Base-by-base conservation (phyloP, 2,329 filamentous ascomycete genomes). In the Monosporascus sp. region DNA sequence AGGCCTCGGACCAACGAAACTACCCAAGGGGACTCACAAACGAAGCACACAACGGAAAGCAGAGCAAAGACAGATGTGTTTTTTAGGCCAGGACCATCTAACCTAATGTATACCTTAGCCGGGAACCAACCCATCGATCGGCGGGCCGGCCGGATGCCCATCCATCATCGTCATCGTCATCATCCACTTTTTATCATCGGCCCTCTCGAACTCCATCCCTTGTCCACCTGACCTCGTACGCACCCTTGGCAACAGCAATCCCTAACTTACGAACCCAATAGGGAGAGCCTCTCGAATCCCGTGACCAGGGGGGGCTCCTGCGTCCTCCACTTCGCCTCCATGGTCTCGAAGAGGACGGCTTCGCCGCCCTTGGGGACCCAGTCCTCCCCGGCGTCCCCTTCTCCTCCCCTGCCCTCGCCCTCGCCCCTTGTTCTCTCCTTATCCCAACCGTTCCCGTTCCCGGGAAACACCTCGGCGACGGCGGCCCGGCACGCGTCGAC, bases 391-490 rank as follows among this genome's bases (percentile, higher is more conserved):
- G 62, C 47, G 52, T 62, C 7, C 53, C 59, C 1, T 53, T 59
- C 9, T 64, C 61, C 19, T 53, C 61, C n/a, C 57, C 61, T 8
- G 44, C 56, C 52, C 58, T 53, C 49, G 53, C 36, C 41, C 60
- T 53, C 38, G 61, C 58, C 40, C 9, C 9, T 34, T 34, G 31
- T 14, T 9, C 31, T 62, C 7, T 53, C 59, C 1, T 53, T 59
- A 9, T 64, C 61, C 19, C 53, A 60, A 17, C 57, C 61, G 7
- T 44, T 56, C 52, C 58, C 54, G 48, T 53, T 34, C 41, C 60
- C 54, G 38, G 61, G 57, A 38, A 89, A 96, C 0, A 96, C 87
- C 62, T 95, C 88, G 9, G 72, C 76, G 17, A 91, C 77, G 44
- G 87, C 87, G 7, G 74, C 76, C 58, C 72, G 73, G 68, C 90